phyloP scores from a whole-genome alignment of 2,329 filamentous ascomycete species.

The Dendrostoma leiphaemia region DNA sequence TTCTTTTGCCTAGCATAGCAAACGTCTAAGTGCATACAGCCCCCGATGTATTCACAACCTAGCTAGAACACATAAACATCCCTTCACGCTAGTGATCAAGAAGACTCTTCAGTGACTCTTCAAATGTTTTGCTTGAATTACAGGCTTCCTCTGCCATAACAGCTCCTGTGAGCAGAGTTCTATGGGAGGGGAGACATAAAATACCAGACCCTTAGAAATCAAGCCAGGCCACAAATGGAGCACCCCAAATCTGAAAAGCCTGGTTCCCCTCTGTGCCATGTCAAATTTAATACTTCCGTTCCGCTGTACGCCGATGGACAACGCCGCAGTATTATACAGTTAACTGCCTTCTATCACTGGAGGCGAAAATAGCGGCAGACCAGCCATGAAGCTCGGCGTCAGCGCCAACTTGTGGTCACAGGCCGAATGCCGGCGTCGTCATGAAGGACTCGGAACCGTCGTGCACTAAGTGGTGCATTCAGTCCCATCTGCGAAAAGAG shows the following conservation, averaged over 20 bases:
- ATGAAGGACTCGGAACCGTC: too few relatives aligned
- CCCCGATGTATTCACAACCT: background rate
- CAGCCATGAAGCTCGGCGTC: background rate
- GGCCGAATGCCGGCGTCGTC: too few relatives aligned
- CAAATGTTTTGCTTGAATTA: background rate
- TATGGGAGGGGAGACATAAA: background rate
- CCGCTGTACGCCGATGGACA: conserved; percentile 8
- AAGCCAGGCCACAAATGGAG: background rate
- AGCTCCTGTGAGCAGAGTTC: conserved; percentile 1
- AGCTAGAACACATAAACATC: background rate
- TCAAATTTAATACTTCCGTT: background rate
- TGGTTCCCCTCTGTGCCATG: background rate
- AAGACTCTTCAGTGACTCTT: background rate
- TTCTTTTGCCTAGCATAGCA: background rate
- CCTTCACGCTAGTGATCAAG: background rate
- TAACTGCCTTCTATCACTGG: background rate
- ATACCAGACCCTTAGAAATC: background rate
- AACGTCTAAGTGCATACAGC: background rate
- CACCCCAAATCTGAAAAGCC: background rate
- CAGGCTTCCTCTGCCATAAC: background rate
- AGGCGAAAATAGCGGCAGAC: background rate
- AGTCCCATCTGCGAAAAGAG: conserved; percentile 2
- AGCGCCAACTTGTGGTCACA: too few relatives aligned
- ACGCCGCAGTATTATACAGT: conserved; percentile 7
- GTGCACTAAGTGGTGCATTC: too few relatives aligned